Base-by-base conservation (phyloP, 2,329 filamentous ascomycete species). In the Hypoxylon sp. region DNA sequence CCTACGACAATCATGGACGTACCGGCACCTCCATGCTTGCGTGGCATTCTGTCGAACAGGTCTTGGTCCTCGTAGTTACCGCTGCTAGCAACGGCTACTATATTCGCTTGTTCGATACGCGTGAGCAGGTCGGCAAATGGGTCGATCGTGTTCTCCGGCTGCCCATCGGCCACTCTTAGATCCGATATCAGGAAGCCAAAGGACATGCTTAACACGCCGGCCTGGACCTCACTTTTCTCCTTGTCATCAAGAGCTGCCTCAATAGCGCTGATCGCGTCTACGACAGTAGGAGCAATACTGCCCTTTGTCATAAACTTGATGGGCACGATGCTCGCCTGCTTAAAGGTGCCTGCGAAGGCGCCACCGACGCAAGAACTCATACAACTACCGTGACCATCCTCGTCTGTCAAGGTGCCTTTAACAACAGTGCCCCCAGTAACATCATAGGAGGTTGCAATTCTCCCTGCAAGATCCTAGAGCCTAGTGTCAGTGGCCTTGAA, bases 331-430 rank as follows among this genome's bases (percentile, higher is more conserved):
- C 25, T 23, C 9, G 43, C 43, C 21, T 46, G 43, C 43, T 46
- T 46, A 25, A 46, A 46, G 34, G 25, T 14, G 19, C 43, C 43
- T 46, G 43, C 21, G 43, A 46, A 46, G 3, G 25, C 12, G 19
- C 43, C 43, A 12, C 43, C 43, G 5, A 46, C 43, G 14, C 43
- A 46, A 27, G 43, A 46, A 25, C 21, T 46, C 43, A 46, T 46
- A 25, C 43, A 46, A 27, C 21, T 46, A 7, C 43, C 43, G 43
- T 25, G 43, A 7, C 19, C 43, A 27, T 46, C 43, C 12, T 3
- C 14, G 43, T 46, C 43, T 6, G 43, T 37, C 34, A 37, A 12
- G 12, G 14, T 14, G 12, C 34, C 34, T 6, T 37, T 5, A n/a
- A n/a, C 14, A 3, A 14, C 14, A 6, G 34, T 12, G 34, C 16